Percentiles rank a stretch among this genome's conserved stretches.
Evolutionary conservation across 768 basidiomycete genomes (phyloP).

Genomic region (Xanthoconium stramineum): DNA sequence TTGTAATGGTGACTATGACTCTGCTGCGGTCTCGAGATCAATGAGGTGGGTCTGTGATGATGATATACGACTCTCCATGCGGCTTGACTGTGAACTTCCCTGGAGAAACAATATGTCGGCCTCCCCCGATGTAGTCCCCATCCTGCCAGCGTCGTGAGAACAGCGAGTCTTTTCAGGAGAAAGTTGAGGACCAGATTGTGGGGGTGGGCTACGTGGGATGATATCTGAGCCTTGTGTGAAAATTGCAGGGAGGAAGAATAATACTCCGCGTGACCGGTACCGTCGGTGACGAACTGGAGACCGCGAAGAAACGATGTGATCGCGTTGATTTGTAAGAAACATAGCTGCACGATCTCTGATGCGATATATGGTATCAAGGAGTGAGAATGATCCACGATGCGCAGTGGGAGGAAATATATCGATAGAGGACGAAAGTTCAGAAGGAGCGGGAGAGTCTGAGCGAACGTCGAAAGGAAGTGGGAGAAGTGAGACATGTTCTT

Average conservation of each 20-base stretch:
- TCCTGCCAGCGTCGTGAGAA: constrained; percentile 35
- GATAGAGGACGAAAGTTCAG: constrained; percentile 42
- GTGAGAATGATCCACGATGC: constrained; percentile 36
- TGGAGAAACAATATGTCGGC: constrained; percentile 21
- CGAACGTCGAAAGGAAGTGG: constrained; percentile 62
- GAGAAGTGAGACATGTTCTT: constrained; percentile 50
- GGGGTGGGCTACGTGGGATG: constrained; percentile 30
- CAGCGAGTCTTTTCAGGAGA: constrained; percentile 48
- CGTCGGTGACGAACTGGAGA: constrained; percentile 47
- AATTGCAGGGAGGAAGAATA: constrained; percentile 82
- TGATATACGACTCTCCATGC: constrained; percentile 26
- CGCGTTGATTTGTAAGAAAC: constrained; percentile 42
- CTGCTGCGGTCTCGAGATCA: constrained; percentile 24
- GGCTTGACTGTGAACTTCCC: constrained; percentile 29
- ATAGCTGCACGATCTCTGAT: constrained; percentile 53
- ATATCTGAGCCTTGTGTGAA: constrained; percentile 46
- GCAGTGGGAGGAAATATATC: constrained; percentile 42
- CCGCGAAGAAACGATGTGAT: constrained; percentile 37
- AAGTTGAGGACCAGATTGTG: constrained; percentile 21
- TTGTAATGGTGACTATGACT: constrained; percentile 16
- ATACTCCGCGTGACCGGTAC: constrained; percentile 55
- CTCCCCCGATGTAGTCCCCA: constrained; percentile 24
- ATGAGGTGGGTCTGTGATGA: constrained; percentile 30
- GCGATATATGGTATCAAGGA: constrained; percentile 53
- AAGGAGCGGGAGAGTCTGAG: constrained; percentile 53